Percentiles rank a stretch among this genome's conserved stretches.
Evolutionary conservation across 2,329 filamentous ascomycete species (phyloP).

Genomic region (Aspergillus pseudonomiae): DNA sequence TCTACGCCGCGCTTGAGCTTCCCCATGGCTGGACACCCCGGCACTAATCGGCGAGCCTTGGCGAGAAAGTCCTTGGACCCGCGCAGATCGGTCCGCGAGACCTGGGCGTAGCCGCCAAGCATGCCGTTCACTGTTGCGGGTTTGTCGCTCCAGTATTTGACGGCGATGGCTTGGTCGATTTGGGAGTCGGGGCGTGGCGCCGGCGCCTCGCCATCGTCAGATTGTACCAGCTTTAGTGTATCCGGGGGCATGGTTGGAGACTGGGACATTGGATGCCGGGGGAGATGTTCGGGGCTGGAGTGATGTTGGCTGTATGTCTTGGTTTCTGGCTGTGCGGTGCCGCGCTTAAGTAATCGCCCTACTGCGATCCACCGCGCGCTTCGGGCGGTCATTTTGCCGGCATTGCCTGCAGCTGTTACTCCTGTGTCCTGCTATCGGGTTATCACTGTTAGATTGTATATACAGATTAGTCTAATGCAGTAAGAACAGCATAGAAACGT

Average conservation of each 20-base stretch:
- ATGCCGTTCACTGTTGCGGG: constrained; percentile 50
- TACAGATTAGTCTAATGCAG: background rate
- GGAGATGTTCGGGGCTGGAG: background rate
- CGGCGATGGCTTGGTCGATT: constrained; percentile 40
- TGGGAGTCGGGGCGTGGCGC: constrained; percentile 12
- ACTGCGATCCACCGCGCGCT: background rate
- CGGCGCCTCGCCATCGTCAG: background rate
- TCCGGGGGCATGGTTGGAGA: background rate
- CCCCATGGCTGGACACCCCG: constrained; percentile 9
- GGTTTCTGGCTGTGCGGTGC: background rate
- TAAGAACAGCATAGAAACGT: background rate
- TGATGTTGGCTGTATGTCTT: background rate
- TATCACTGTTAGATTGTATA: background rate
- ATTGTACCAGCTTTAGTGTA: background rate
- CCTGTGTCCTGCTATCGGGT: background rate
- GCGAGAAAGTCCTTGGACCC: constrained; percentile 69
- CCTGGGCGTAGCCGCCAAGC: constrained; percentile 72
- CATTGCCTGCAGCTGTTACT: background rate
- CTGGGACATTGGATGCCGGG: no score
- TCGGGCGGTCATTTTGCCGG: background rate
- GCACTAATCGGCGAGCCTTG: constrained; percentile 55
- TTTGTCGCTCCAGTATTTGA: constrained; percentile 40
- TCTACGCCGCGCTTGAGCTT: constrained; percentile 52
- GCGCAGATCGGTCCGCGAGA: constrained; percentile 70
- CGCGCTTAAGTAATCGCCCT: background rate